These are phyloP conservation scores for Lasiodiplodia hormozganensis DNA, from an alignment of 2,329 filamentous ascomycete species.

Conservation along the genomic window DNA sequence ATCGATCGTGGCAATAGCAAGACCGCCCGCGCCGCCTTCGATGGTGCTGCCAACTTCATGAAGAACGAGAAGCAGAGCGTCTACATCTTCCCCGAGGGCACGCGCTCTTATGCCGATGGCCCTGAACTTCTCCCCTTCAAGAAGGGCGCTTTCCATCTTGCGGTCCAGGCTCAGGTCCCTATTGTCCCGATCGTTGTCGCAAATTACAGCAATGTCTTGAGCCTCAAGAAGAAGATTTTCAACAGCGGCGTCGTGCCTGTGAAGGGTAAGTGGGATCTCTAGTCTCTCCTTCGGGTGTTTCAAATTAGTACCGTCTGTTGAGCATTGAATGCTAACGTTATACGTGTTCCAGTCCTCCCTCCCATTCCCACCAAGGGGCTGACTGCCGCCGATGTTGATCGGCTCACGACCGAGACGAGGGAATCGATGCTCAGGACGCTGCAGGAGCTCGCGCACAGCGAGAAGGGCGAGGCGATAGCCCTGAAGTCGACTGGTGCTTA, in stretches of 20 bases:
- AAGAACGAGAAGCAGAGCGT: conserved; percentile 69
- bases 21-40: conserved; percentile 85
- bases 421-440: conserved; percentile 48
- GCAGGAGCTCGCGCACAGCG: conserved; percentile 41
- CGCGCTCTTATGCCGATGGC: conserved; percentile 84
- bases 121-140: conserved; percentile 93
- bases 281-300: neutral
- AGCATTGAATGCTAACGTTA: neutral
- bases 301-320: neutral
- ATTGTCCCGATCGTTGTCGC: conserved; percentile 78
- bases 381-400: conserved; percentile 44
- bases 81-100: conserved; percentile 92
- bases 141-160: conserved; percentile 97
- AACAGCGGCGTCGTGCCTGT: conserved; percentile 62
- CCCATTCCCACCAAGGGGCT: conserved; percentile 45
- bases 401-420: conserved; percentile 40
- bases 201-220: conserved; percentile 57
- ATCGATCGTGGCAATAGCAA: conserved; percentile 88
- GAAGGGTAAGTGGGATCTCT: conserved; percentile 33
- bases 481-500: conserved; percentile 12
- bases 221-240: conserved; percentile 53
- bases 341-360: conserved; percentile 37
- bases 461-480: conserved; percentile 19
- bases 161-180: conserved; percentile 90
- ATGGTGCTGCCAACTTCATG: conserved; percentile 82